Base-by-base conservation (phyloP, 225 moss, liverwort and hornwort species). In the Physcomitrellopsis africana region DNA sequence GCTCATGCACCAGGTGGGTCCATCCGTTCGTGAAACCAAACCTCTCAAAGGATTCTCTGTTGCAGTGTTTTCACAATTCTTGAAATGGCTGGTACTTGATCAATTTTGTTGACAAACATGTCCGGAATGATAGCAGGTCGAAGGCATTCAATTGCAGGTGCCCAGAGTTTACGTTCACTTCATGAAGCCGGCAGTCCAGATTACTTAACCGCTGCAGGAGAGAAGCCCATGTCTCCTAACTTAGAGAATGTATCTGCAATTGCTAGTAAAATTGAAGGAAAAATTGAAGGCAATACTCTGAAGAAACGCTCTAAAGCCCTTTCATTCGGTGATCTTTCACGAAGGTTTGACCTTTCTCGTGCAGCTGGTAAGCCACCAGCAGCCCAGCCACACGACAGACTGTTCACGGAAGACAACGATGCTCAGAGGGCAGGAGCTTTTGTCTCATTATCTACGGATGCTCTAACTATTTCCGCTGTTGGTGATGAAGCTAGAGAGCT, bases 271-370 rank as follows among this genome's bases (percentile, higher is more conserved):
- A 1, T 48, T 44, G 63, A 68, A 61, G 72, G 68, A 16, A 42
- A 74, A 26, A 3, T 56, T 1, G 64, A 26, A 13, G 20, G 64
- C 53, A 32, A 63, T 45, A 48, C 69, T 3, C 14, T 78, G 1
- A 87, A 87, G 10, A 87, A 87, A 24, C 86, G 76, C 5, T 81
- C 86, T 16, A 87, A 84, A 60, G 81, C 86, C 11, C 83, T 86
- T 14, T 83, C 83, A 68, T 81, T 83, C 22, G 83, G 86, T 60
- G 86, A 86, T 69, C 72, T 87, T 14, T 87, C 86, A 32, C 72
- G 84, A 22, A 60, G 81, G 60, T 84, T 84, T 32, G 84, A 84
- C 23, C 29, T 76, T 12, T 22, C 73, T 18, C 83, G 67, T 23
- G 67, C 80, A 62, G 68, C 66, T 54, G 65, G 20, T 1, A 48